Base-by-base conservation (phyloP, 495 filamentous ascomycete genomes). In the Penicillium ochrochloron region DNA sequence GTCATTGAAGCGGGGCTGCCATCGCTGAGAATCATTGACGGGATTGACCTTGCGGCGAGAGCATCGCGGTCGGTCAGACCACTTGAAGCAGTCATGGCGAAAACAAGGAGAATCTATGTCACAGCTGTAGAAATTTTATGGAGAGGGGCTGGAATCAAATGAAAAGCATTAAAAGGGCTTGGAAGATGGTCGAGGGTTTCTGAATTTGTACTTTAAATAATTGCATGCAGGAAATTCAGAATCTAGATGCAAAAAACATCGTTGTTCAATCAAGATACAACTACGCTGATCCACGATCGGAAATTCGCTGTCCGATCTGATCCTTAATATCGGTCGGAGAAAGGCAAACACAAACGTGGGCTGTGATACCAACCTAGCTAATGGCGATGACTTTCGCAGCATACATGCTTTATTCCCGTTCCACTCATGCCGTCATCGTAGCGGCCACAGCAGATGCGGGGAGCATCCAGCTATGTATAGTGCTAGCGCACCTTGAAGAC, bases 1-100 rank as follows among this genome's bases (percentile, higher is more conserved):
- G 77, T 81, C 63, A 80, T 85, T 56, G 85, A 70, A 2, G 82
- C 84, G 14, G 80, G 58, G 19, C 77, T 75, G 35, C 81, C 83
- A 25, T 82, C 78, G 11, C 84, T 85, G 35, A 91, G 76, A 0
- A 70, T 73, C 84, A 91, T 89, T 46, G 83, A 77, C 4, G 88
- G 88, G 25, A 91, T 68, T n/a, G 79, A 65, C 19, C 86, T 84
- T 15, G 85, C 82, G 8, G 77, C 80, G 33, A 91, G 83, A 46
- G 85, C 82, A 11, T 80, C 70, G 55, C 80, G 80, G 10, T 55
- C 65, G 11, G 63, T 51, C 15, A 71, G 23, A 14, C 50, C 61
- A 12, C n/a, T 33, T 42, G 48, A 29, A 19, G 59, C 21, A 5
- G 31, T 33, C 59, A 61, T 61, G 21, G 3, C 33, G 15, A 11